These are phyloP conservation scores for Brasilioporus rufonigricans DNA, from an alignment of 768 basidiomycete genomes.

Conservation along the genomic window DNA sequence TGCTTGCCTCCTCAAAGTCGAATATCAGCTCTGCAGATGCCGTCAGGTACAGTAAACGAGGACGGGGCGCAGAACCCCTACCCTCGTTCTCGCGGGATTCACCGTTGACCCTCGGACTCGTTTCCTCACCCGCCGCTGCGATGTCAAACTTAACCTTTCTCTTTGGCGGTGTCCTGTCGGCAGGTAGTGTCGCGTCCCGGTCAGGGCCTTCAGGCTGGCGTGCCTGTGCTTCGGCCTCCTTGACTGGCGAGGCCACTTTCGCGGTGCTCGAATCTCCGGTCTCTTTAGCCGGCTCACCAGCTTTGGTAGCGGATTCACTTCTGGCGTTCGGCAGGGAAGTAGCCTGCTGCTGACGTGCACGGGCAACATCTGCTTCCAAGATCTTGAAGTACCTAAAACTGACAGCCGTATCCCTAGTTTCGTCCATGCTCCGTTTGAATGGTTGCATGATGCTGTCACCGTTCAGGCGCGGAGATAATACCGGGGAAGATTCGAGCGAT, in stretches of 20 bases:
- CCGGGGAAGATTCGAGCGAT: conserved; percentile 15
- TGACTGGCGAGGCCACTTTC: conserved; percentile 8
- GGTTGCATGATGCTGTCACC: conserved; percentile 33
- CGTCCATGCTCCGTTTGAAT: conserved; percentile 47
- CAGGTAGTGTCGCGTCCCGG: conserved; percentile 24
- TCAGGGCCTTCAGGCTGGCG: conserved; percentile 19
- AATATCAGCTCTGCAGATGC: conserved; percentile 60
- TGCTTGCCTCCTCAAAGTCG: conserved; percentile 57
- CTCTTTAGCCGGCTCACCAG: conserved; percentile 7
- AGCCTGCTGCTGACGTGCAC: conserved; percentile 20
- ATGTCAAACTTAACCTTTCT: conserved; percentile 75
- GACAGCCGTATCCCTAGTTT: conserved; percentile 42
- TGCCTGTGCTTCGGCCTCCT: conserved; percentile 5
- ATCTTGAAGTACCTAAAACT: conserved; percentile 49
- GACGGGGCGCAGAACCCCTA: conserved; percentile 25
- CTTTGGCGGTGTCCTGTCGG: conserved; percentile 42
- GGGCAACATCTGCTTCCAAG: conserved; percentile 40
- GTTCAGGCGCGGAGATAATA: conserved; percentile 22
- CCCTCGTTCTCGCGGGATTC: conserved; percentile 44
- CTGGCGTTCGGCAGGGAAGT: conserved; percentile 1
- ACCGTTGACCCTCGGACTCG: conserved; percentile 32
- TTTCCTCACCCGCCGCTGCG: conserved; percentile 44
- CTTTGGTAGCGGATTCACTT: conserved; percentile 11
- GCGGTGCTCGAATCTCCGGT: conserved; percentile 11
- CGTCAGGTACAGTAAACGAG: conserved; percentile 5